Percentiles rank a stretch among this genome's conserved stretches.
phyloP scores from a whole-genome alignment of 2,329 filamentous ascomycete species.

The Corinectria fuckeliana region DNA sequence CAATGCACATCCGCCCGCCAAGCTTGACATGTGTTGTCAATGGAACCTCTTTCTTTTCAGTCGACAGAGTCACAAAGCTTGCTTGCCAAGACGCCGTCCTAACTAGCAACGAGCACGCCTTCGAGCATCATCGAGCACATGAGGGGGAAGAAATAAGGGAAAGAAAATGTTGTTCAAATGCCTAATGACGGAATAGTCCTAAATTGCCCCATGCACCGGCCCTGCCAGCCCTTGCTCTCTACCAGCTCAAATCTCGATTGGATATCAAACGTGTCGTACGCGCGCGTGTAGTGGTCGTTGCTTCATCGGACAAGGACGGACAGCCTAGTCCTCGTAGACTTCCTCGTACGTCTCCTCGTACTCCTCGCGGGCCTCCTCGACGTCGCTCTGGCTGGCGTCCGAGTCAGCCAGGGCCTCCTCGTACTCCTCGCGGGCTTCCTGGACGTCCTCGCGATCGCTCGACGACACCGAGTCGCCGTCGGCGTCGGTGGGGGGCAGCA shows the following conservation, averaged over 20 bases:
- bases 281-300: slow-evolving; percentile 6
- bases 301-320: slow-evolving; percentile 18
- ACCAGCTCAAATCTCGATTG: slow-evolving; percentile 21
- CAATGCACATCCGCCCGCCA: not conserved
- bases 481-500: slow-evolving; percentile 47
- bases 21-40: not conserved
- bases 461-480: slow-evolving; percentile 51
- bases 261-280: slow-evolving; percentile 31
- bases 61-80: no score
- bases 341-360: slow-evolving; percentile 48
- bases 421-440: slow-evolving; percentile 51
- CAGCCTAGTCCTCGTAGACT: slow-evolving; percentile 34
- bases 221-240: not conserved
- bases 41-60: no score
- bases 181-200: slow-evolving; percentile 1
- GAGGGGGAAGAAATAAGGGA: not conserved
- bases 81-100: not conserved
- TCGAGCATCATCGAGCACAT: not conserved
- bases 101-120: not conserved
- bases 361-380: slow-evolving; percentile 60
- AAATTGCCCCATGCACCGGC: slow-evolving; percentile 4
- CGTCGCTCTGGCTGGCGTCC: slow-evolving; percentile 57
- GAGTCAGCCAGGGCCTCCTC: slow-evolving; percentile 53
- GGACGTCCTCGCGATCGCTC: slow-evolving; percentile 51
- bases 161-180: not conserved